Evolutionary conservation across 139 green algal species (phyloP).

Genomic region (Chlorella sp.): DNA sequence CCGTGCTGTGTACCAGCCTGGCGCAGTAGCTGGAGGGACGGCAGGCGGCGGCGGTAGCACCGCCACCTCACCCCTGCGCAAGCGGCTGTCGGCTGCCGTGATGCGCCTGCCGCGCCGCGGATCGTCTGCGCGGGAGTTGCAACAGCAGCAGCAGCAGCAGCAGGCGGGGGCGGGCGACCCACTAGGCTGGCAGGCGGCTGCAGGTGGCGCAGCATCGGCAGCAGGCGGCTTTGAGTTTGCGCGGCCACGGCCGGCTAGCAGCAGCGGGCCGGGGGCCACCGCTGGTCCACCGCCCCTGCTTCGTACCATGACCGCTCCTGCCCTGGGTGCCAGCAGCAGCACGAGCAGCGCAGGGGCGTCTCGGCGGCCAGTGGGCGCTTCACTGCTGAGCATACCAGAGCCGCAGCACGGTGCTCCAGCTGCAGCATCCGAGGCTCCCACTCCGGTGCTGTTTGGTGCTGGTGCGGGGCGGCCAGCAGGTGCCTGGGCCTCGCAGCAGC

Average conservation of each 20-base stretch:
- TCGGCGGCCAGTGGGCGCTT: neutral
- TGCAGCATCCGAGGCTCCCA: neutral
- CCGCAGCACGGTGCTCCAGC: neutral
- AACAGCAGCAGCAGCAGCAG: constrained; percentile 9
- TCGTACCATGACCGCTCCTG: no score
- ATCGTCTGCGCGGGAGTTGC: neutral
- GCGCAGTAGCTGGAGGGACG: neutral
- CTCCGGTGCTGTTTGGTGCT: neutral
- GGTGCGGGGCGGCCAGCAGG: neutral
- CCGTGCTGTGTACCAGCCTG: neutral
- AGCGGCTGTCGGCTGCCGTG: neutral
- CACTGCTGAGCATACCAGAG: neutral
- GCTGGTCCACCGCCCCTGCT: neutral
- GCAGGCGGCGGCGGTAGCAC: neutral
- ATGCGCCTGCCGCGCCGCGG: neutral
- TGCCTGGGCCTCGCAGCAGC: neutral
- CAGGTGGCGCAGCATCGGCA: neutral
- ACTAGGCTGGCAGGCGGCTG: neutral
- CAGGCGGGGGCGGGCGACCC: neutral
- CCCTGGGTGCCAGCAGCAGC: neutral
- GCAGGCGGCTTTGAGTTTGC: neutral
- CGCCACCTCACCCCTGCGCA: neutral
- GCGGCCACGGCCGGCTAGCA: neutral
- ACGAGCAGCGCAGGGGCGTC: neutral
- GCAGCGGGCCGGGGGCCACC: neutral